Evolutionary conservation across 257 asterid genomes (phyloP), one percentile per base, ranked within the genome.

Genomic region (Osmanthus fragrans): DNA sequence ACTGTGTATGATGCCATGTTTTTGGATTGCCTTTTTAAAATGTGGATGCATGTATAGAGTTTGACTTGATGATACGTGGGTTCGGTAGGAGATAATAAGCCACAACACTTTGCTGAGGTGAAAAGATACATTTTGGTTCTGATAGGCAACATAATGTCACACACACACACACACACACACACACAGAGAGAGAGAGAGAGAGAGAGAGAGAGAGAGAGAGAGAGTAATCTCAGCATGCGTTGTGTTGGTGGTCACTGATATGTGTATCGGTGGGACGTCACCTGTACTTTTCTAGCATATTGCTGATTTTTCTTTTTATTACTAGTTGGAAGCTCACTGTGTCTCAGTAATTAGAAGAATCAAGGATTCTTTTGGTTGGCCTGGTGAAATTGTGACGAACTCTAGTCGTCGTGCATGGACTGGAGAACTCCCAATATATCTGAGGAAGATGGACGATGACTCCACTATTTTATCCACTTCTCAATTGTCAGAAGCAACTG

Each of bases 341-440:
- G 78, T 85, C 80, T 83, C 92, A 4, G 76, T 91, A 63, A 79
- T 94, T 54, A 73, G 49, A 78, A 89, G 86, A 87, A 82, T 92
- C 82, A 91, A 90, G 88, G 89, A 87, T 70, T 83, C 84, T 60
- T 84, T 81, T 77, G 85, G 87, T 77, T 94, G 97, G 97, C 87
- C 94, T 78, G 97, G 92, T 76, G 97, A 94, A 77, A 83, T 89
- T 82, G 75, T 68, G 32, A 76, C 70, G 15, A 79, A 82, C 60
- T 42, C 92, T 63, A 81, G 86, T 65, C 76, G 16, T 73, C 79
- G 85, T 70, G 92, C 92, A 18, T 94, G 92, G 89, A 81, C 81
- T 69, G 97, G 99, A 71, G 90, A 82, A 66, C 83, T 90, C 32
- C 99, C 99, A 5, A 40, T 77, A 33, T 90, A 83, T 82, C 74